Evolutionary conservation across 208 protist species (phyloP).

Genomic region (Novymonas esmeraldas): DNA sequence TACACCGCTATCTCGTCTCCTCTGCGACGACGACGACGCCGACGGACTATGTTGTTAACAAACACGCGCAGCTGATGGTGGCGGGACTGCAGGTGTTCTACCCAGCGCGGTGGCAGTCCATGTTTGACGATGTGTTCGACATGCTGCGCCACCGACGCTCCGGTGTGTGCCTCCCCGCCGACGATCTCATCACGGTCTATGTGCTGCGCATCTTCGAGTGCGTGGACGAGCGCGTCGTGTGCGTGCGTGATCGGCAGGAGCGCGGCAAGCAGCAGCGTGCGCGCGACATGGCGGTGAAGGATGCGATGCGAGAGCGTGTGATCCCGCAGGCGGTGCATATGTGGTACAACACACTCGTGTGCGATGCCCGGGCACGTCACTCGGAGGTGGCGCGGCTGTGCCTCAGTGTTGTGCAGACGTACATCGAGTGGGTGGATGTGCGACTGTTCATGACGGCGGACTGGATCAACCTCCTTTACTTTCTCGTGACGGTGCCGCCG

Average conservation of each 20-base stretch:
- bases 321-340: constrained; percentile 57
- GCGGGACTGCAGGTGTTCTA: constrained; percentile 69
- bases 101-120: constrained; percentile 54
- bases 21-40: constrained; percentile 16
- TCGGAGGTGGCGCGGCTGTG: constrained; percentile 64
- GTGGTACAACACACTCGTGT: constrained; percentile 61
- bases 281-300: constrained; percentile 80
- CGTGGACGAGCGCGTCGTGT: constrained; percentile 83
- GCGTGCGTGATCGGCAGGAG: constrained; percentile 58
- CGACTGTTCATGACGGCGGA: constrained; percentile 56
- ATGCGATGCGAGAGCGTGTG: constrained; percentile 72
- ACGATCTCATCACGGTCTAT: constrained; percentile 54
- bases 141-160: constrained; percentile 38
- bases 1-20: constrained; percentile 53
- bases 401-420: constrained; percentile 65
- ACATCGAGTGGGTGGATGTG: constrained; percentile 85
- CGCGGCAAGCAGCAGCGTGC: constrained; percentile 54
- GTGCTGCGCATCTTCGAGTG: constrained; percentile 85
- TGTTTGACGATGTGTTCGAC: constrained; percentile 77
- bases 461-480: constrained; percentile 81
- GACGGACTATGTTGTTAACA: constrained; percentile 77
- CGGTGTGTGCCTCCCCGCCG: constrained; percentile 27
- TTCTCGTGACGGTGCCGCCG: constrained; percentile 43
- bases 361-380: constrained; percentile 46
- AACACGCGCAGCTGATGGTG: constrained; percentile 86